Conservation (phyloP, 2,329 filamentous ascomycete genomes). For the Ophiostoma pallidulum region DNA sequence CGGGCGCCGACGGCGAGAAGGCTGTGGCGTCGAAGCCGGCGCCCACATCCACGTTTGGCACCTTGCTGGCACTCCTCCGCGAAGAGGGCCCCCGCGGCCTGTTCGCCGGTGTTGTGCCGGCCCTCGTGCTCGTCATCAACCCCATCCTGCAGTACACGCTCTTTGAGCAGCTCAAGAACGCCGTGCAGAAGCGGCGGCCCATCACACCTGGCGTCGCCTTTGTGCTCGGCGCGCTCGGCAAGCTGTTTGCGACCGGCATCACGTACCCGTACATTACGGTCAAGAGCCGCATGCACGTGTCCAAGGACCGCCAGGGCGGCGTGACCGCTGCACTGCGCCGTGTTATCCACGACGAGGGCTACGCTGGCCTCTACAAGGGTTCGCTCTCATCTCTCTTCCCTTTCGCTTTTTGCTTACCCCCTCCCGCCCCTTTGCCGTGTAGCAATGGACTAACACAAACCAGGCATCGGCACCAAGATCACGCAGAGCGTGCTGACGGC, state of each 20-base stretch:
- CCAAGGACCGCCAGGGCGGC: slow-evolving; percentile 54
- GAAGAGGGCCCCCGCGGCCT: slow-evolving; percentile 79
- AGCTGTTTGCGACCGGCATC: slow-evolving; percentile 84
- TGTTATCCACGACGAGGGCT: slow-evolving; percentile 85
- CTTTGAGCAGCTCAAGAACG: slow-evolving; percentile 96
- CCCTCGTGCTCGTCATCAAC: slow-evolving; percentile 91
- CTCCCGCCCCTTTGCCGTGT: not conserved
- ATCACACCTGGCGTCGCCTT: slow-evolving; percentile 84
- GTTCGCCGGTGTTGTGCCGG: slow-evolving; percentile 87
- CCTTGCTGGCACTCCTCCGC: slow-evolving; percentile 67
- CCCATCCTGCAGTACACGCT: slow-evolving; percentile 98
- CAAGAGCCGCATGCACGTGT: slow-evolving; percentile 96
- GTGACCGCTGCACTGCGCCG: slow-evolving; percentile 68
- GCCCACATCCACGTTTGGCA: slow-evolving; percentile 63
- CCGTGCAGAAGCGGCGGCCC: slow-evolving; percentile 51
- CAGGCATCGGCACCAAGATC: slow-evolving; percentile 91
- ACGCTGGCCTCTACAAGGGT: slow-evolving; percentile 86
- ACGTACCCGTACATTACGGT: slow-evolving; percentile 99
- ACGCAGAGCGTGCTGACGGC: slow-evolving; percentile 95
- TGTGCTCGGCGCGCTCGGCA: slow-evolving; percentile 82
- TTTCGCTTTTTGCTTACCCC: not conserved
- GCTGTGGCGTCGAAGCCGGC: slow-evolving; percentile 33
- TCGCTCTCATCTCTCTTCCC: slow-evolving; percentile 24
- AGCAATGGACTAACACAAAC: slow-evolving; percentile 1
- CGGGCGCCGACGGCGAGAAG: slow-evolving; percentile 11